Evolutionary conservation across 352 stramenopile species (phyloP), one percentile per base, ranked within the genome.

Genomic region (Phytophthora brassicae): DNA sequence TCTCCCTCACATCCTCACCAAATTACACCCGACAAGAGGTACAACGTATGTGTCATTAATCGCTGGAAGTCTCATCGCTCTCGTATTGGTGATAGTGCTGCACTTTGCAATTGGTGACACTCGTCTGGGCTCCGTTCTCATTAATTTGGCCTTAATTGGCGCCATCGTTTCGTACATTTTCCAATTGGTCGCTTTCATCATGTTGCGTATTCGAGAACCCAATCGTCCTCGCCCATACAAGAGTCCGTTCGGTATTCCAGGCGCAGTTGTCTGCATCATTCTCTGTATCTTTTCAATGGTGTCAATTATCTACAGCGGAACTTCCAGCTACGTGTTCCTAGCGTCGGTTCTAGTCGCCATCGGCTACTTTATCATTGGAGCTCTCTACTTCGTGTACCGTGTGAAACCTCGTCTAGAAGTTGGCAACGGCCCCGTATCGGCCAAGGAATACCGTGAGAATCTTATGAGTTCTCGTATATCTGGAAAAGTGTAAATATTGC

Each of bases 151-250:
- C 26, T 64, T 88, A 26, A 85, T 84, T 26, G 78, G 78, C 16
- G 78, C 78, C 31, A 68, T 88, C 23, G 75, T 88, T 14, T 86
- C 74, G 41, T 88, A 88, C 56, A 51, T 75, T 23, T 86, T 88
- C 64, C 78, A 88, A 50, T 66, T 88, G 19, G 60, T 61, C 1
- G 66, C 78, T 11, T 88, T 88, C 54, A 82, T 88, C 52, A 75
- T 74, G 39, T 64, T 88, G 31, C 75, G 78, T 23, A n/a, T 79
- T 39, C 46, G 64, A 11, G 78, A 88, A n/a, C 78, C 78, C 1
- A 66, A 84, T 1, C 72, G 78, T 6, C 57, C 63, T 19, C 78
- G 78, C 4, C 76, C 78, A 28, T 88, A 86, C 70, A 66, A 64
- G 31, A 83, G 68, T 22, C 73, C 73, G 3, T 88, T 88, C 49